Evolutionary conservation across 2,329 filamentous ascomycete species (phyloP), one percentile per base, ranked within the genome.

Genomic region (Sporothrix inflata): DNA sequence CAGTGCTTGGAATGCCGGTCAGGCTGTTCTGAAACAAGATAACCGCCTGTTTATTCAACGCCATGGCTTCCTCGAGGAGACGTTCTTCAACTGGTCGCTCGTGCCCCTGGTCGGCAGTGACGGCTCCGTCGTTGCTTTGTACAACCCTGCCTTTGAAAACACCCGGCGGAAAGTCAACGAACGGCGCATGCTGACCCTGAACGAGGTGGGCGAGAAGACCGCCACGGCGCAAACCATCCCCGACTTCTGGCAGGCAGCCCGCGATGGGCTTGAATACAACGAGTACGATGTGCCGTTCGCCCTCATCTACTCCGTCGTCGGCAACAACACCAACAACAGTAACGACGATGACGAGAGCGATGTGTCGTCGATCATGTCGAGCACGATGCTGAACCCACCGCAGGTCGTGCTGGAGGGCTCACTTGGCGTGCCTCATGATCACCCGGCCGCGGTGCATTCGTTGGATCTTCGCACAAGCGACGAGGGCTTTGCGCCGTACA

Each of bases 1-100:
- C 21, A 89, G 84, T 73, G 93, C 92, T 0, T 88, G 86, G 79
- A 81, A 87, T 51, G 91, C 89, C 4, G 93, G 92, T 0, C 90
- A 94, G 81, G 91, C 92, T 0, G 94, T 90, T 0, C 93, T 94
- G 91, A 95, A 94, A 79, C 90, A 94, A 75, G 93, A 96, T 76
- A 92, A 95, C 74, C 89, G 89, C 72, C 83, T 95, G 1, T 94
- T 94, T 77, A 86, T 96, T 42, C 84, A 86, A 63, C 88, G 93
- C 8, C 88, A 89, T 74, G 88, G 89, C 1, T 93, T 88, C 74
- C 81, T 93, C 1, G 92, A 97, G 79, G 93, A 96, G 78, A 90
- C 91, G 0, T 95, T 92, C 78, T 95, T 95, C 79, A 92, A 91
- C 14, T 95, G 92, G 92, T 92, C 90, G 1, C 89, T 95, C 55